These are phyloP conservation scores for Luvunga scandens DNA, from an alignment of 345 rosid genomes.

Conservation along the genomic window DNA sequence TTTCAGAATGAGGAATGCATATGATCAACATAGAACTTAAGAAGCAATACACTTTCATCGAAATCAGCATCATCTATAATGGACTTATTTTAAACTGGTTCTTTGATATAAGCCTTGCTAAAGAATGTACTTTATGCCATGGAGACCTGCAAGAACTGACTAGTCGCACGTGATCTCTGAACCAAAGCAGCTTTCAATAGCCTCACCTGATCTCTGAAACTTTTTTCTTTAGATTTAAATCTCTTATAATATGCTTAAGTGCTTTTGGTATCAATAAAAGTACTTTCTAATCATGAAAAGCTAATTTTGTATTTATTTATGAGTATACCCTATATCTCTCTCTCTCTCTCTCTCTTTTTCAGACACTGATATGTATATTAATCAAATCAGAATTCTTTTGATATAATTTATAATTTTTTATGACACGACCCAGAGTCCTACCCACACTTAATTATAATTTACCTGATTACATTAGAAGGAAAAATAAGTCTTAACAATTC, in stretches of 20 bases:
- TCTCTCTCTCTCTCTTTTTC: too few relatives aligned
- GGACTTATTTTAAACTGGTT: background rate
- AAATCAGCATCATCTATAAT: background rate
- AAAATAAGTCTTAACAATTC: too few relatives aligned
- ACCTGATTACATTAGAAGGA: too few relatives aligned
- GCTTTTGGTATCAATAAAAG: background rate
- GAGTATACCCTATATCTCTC: background rate
- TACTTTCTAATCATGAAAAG: background rate
- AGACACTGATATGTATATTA: too few relatives aligned
- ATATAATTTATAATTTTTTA: too few relatives aligned
- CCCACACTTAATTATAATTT: too few relatives aligned
- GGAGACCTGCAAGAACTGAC: background rate
- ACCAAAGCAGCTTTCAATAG: background rate
- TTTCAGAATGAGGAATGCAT: background rate
- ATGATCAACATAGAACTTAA: background rate
- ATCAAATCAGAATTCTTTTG: too few relatives aligned
- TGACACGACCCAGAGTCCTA: too few relatives aligned
- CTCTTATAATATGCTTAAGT: background rate
- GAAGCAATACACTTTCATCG: background rate
- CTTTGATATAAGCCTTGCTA: background rate
- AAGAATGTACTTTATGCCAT: background rate
- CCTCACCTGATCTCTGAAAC: background rate
- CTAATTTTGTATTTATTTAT: background rate
- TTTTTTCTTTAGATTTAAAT: too few relatives aligned
- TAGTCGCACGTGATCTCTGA: background rate